A percentile compares a stretch with the other conserved stretches of the same genome.
phyloP scores from a whole-genome alignment of 2,329 filamentous ascomycete genomes.

The Raffaelea albimanens region DNA sequence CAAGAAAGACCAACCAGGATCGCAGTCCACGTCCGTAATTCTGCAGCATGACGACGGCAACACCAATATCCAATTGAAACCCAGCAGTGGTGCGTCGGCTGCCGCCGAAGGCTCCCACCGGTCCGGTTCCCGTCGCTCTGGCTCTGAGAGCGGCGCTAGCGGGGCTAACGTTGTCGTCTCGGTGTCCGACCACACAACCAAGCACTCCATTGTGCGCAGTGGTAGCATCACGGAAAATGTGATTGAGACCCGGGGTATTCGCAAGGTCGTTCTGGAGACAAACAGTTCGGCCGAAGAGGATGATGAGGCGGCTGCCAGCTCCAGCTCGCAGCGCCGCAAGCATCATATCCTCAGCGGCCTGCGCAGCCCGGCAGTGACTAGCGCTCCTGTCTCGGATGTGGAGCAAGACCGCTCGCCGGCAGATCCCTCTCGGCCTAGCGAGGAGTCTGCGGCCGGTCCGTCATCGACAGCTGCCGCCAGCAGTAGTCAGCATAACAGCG shows the following conservation, averaged over 20 bases:
- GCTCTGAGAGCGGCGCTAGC: constrained; percentile 11
- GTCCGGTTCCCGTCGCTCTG: constrained; percentile 1
- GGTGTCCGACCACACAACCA: constrained; percentile 11
- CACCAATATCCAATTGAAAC: not conserved
- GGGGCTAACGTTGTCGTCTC: constrained; percentile 1
- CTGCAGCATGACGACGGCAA: not conserved
- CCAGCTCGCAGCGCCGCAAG: not conserved
- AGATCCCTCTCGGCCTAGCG: constrained; percentile 4
- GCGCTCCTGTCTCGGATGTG: not conserved
- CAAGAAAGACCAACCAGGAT: too few species aligned
- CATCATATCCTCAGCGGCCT: not conserved
- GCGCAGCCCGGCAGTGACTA: not conserved
- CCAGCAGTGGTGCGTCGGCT: not conserved
- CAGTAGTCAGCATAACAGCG: not conserved
- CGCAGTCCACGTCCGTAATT: not conserved
- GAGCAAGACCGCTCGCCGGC: constrained; percentile 2
- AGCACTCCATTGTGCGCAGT: constrained; percentile 45
- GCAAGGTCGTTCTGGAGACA: constrained; percentile 58
- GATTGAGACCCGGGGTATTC: constrained; percentile 63
- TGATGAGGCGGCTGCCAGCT: constrained; percentile 13
- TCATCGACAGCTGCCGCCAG: not conserved
- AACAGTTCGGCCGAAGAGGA: constrained; percentile 26
- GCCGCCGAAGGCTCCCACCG: not conserved
- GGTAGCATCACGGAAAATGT: constrained; percentile 73
- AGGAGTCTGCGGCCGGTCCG: constrained; percentile 4